A percentile compares a stretch with the other conserved stretches of the same genome.
These are phyloP conservation scores for Erythrophleum fordii DNA, from an alignment of 306 rosid genomes.

Conservation along the genomic window DNA sequence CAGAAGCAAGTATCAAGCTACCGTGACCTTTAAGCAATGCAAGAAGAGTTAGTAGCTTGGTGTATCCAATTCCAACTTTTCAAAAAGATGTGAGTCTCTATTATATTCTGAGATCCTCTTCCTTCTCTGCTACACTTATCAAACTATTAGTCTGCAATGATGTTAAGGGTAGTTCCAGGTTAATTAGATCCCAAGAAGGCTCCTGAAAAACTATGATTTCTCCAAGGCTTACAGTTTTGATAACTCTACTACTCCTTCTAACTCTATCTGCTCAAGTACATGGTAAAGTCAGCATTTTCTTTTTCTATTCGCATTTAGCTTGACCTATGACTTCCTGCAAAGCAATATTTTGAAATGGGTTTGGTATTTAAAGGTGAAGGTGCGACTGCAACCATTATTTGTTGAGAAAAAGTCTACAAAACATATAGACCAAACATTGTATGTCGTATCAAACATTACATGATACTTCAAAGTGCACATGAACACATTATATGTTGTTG, in stretches of 20 bases:
- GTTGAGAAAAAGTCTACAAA: too few relatives aligned
- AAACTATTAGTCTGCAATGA: not conserved
- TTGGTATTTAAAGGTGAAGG: too few relatives aligned
- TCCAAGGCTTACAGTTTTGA: constrained; percentile 34
- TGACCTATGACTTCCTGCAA: too few relatives aligned
- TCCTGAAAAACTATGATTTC: constrained; percentile 35
- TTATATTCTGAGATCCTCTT: not conserved
- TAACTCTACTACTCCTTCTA: constrained; percentile 26
- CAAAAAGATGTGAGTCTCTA: not conserved
- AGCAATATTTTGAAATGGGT: too few relatives aligned
- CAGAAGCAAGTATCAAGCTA: constrained; percentile 20
- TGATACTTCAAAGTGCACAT: too few relatives aligned
- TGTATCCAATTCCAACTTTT: constrained; percentile 2
- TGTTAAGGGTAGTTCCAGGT: not conserved
- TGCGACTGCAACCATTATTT: too few relatives aligned
- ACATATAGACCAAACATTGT: too few relatives aligned
- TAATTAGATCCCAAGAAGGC: constrained; percentile 31
- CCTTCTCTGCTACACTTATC: not conserved
- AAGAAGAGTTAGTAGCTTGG: constrained; percentile 31
- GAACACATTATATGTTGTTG: too few relatives aligned
- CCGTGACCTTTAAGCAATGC: constrained; percentile 36
- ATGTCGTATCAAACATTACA: too few relatives aligned
- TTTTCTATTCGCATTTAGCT: too few relatives aligned
- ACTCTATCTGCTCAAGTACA: constrained; percentile 33
- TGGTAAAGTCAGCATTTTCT: constrained; percentile 38